Base-by-base conservation (phyloP, 2,329 filamentous ascomycete genomes). In the Mollisiaceae sp. region DNA sequence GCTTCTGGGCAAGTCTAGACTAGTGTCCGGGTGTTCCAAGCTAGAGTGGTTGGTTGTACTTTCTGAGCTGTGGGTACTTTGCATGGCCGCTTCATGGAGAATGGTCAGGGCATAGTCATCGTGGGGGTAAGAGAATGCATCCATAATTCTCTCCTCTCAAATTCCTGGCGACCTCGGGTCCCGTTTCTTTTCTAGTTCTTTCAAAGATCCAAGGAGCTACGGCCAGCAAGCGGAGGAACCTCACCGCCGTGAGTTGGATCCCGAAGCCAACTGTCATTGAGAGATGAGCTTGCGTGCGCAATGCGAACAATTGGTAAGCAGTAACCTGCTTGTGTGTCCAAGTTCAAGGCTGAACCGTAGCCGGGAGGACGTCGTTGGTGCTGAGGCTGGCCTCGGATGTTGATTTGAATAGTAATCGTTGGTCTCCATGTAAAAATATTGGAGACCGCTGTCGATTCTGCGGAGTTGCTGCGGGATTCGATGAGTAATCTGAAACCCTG, bases 101-200 rank as follows among this genome's bases (percentile, higher is more conserved):
- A 75, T 65, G 36, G 68, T 62, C 54, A 75, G 58, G 56, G 73
- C 72, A 68, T 72, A 71, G 27, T 73, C 65, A 59, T 74, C 67
- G 20, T 69, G 64, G 6, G 66, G 70, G 58, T 63, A 66, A 24
- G 60, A 52, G 54, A 65, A 67, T 20, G 65, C 55, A 43, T 73
- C 71, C 70, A 73, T 74, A 61, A 38, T 54, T 32, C 58, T 58
- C 47, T 61, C 24, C 14, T 36, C 15, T n/a, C 20, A 60, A 38
- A 12, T 18, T 32, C 45, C 5, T 27, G 58, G 36, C 35, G 58
- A 41, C 18, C n/a, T 35, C 12, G 24, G 47, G 36, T 36, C 27
- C 62, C 62, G 60, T 64, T 59, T 63, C 39, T 43, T 39, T 59
- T 20, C 11, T 59, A 41, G 15, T 15, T 39, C 55, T 39, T 58